These are phyloP conservation scores for Didymella segeticola DNA, from an alignment of 2,329 filamentous ascomycete species.

Conservation along the genomic window DNA sequence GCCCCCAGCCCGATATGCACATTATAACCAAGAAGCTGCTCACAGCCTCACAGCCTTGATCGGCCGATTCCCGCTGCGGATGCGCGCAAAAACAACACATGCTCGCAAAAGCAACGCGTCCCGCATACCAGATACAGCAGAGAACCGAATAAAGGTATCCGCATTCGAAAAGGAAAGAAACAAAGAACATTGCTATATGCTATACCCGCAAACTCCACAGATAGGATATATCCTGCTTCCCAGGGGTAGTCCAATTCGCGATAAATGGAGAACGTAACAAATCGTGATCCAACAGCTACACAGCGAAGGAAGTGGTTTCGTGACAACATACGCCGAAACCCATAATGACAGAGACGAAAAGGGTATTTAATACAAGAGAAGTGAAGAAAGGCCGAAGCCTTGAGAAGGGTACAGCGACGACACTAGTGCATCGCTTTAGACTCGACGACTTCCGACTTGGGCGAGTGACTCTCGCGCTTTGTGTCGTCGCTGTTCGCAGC, in stretches of 20 bases:
- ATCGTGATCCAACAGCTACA: constrained; percentile 37
- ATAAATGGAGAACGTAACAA: constrained; percentile 32
- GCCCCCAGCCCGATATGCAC: constrained; percentile 9
- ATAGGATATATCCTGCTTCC: constrained; percentile 27
- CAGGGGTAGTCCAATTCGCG: constrained; percentile 27
- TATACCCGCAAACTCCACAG: constrained; percentile 26
- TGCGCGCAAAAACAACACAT: constrained; percentile 19
- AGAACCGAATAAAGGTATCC: constrained; percentile 43
- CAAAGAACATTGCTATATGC: constrained; percentile 16
- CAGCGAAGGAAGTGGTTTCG: constrained; percentile 33
- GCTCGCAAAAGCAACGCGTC: constrained; percentile 10
- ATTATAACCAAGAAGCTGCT: constrained; percentile 22
- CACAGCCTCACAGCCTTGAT: not conserved
- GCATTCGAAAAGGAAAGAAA: constrained; percentile 23
- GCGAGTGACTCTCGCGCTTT: constrained; percentile 46
- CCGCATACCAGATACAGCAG: constrained; percentile 34
- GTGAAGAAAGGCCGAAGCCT: constrained; percentile 31
- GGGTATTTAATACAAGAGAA: constrained; percentile 46
- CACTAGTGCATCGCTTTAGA: constrained; percentile 33
- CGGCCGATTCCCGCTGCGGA: constrained; percentile 7
- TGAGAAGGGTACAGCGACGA: constrained; percentile 24
- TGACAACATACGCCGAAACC: constrained; percentile 25
- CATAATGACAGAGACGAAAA: constrained; percentile 18
- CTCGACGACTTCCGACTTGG: constrained; percentile 40
- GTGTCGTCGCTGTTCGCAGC: constrained; percentile 36